Conservation (phyloP, 768 basidiomycete species). For the Hydnomerulius pinastri region DNA sequence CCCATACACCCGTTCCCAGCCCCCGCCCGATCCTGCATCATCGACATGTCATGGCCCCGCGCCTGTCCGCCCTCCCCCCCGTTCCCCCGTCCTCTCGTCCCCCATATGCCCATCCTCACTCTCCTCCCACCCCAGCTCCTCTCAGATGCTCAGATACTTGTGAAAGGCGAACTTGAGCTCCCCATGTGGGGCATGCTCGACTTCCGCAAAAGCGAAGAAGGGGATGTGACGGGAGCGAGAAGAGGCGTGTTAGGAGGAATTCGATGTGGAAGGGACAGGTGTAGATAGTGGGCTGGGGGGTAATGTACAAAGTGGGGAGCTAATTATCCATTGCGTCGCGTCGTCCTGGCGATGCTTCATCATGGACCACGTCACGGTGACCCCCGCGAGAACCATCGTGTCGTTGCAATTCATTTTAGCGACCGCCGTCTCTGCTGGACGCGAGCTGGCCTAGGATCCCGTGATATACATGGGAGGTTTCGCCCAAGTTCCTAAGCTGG, state of each 20-base stretch:
- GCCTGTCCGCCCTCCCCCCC: conserved; percentile 54
- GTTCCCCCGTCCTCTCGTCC: conserved; percentile 36
- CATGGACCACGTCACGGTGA: no score
- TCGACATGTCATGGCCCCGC: conserved; percentile 78
- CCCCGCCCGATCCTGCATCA: conserved; percentile 55
- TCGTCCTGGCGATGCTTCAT: no score
- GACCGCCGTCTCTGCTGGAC: no score
- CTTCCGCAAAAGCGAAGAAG: conserved; percentile 45
- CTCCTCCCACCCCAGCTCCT: conserved; percentile 62
- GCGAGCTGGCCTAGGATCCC: no score
- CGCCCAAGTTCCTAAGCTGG: no score
- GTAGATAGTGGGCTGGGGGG: conserved; percentile 39
- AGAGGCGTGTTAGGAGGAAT: conserved; percentile 76
- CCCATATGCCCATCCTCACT: conserved; percentile 72
- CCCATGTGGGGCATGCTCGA: conserved; percentile 90
- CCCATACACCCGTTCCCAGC: conserved; percentile 59
- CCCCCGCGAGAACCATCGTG: no score
- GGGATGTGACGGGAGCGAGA: conserved; percentile 66
- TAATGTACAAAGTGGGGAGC: no score
- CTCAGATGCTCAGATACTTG: conserved; percentile 37
- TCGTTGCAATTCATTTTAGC: no score
- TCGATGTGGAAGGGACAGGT: conserved; percentile 82
- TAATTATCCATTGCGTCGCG: no score
- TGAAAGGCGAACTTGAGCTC: conserved; percentile 88
- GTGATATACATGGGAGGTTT: no score